Percentiles rank a stretch among this genome's conserved stretches.
Evolutionary conservation across 2,329 filamentous ascomycete species (phyloP).

Genomic region (Anthostomella pinea): DNA sequence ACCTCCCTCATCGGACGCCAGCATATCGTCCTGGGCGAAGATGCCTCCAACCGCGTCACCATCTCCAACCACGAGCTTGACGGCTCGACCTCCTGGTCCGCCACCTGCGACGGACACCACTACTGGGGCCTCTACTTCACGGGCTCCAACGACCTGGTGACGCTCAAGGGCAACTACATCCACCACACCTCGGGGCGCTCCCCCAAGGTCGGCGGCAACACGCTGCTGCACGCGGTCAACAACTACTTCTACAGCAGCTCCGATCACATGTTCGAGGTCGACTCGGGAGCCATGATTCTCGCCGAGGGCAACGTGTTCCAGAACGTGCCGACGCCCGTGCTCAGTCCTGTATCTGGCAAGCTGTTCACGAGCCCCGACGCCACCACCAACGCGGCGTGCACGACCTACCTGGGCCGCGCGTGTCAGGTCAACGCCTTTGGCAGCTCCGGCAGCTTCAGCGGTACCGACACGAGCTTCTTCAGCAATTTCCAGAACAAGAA

Average conservation of each 20-base stretch:
- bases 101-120: conserved; percentile 43
- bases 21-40: conserved; percentile 37
- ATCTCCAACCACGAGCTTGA: conserved; percentile 47
- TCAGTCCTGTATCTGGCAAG: conserved; percentile 9
- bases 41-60: conserved; percentile 36
- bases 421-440: conserved; percentile 51
- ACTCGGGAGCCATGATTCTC: conserved; percentile 38
- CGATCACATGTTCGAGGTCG: conserved; percentile 46
- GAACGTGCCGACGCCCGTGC: conserved; percentile 15
- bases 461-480: too few relatives aligned
- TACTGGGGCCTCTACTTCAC: conserved; percentile 45
- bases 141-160: conserved; percentile 38
- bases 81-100: conserved; percentile 40
- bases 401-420: conserved; percentile 40
- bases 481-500: too few relatives aligned
- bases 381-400: conserved; percentile 11
- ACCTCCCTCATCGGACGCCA: conserved; percentile 42
- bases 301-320: conserved; percentile 52
- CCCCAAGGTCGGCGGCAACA: conserved; percentile 39
- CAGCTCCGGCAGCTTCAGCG: conserved; percentile 36
- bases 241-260: conserved; percentile 40
- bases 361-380: conserved; percentile 16
- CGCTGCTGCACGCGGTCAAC: conserved; percentile 38
- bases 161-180: conserved; percentile 43
- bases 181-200: conserved; percentile 43